phyloP scores from a whole-genome alignment of 2,329 filamentous ascomycete species.

The Penicillium paneum region DNA sequence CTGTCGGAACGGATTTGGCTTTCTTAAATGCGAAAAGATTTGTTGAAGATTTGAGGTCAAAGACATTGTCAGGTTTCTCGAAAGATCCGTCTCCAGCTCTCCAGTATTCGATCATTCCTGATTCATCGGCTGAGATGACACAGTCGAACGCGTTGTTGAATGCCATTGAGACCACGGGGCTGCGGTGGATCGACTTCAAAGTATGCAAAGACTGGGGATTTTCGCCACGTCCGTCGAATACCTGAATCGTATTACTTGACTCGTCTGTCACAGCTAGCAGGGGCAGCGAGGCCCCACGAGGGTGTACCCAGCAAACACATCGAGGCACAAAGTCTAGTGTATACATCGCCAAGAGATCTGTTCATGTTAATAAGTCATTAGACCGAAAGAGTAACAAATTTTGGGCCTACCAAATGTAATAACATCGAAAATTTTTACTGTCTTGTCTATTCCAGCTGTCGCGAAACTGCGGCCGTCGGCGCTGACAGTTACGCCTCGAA shows the following conservation, averaged over 20 bases:
- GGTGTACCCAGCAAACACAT: slow-evolving; percentile 89
- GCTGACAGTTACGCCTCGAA: slow-evolving; percentile 79
- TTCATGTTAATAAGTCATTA: slow-evolving; percentile 3
- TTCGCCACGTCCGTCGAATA: slow-evolving; percentile 90
- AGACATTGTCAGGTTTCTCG: slow-evolving; percentile 89
- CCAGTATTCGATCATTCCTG: slow-evolving; percentile 98
- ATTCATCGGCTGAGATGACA: slow-evolving; percentile 82
- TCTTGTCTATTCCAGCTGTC: slow-evolving; percentile 64
- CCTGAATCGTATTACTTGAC: slow-evolving; percentile 66
- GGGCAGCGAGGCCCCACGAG: slow-evolving; percentile 80
- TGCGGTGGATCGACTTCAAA: slow-evolving; percentile 74
- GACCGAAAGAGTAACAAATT: not conserved
- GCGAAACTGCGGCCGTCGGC: slow-evolving; percentile 91
- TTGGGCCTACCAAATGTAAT: slow-evolving; percentile 66
- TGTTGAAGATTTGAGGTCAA: slow-evolving; percentile 88
- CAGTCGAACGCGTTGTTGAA: slow-evolving; percentile 90
- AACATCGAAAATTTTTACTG: slow-evolving; percentile 57
- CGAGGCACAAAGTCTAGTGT: slow-evolving; percentile 71
- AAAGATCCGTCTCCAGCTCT: slow-evolving; percentile 67
- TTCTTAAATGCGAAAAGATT: slow-evolving; percentile 98
- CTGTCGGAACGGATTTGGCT: slow-evolving; percentile 77
- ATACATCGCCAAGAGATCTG: slow-evolving; percentile 77
- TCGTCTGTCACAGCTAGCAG: slow-evolving; percentile 80
- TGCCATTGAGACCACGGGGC: slow-evolving; percentile 75
- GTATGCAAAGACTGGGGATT: slow-evolving; percentile 71